A percentile compares a stretch with the other conserved stretches of the same genome.
These are phyloP conservation scores for Populus hybrid DNA, from an alignment of 441 rosid species.

Conservation along the genomic window DNA sequence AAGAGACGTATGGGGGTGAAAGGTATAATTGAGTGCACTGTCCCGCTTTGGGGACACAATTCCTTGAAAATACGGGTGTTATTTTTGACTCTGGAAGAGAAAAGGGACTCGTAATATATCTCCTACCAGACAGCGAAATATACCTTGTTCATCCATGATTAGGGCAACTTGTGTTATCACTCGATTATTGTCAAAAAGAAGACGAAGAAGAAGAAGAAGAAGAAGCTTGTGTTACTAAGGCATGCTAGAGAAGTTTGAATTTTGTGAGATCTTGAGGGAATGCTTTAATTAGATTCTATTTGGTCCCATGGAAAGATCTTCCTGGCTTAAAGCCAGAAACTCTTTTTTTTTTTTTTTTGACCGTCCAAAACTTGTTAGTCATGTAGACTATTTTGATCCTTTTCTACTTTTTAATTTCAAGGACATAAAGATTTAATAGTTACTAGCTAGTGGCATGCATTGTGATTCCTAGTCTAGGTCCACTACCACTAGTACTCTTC, in stretches of 20 bases:
- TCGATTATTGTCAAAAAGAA: too few relatives aligned
- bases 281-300: slow-evolving; percentile 10
- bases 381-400: not conserved
- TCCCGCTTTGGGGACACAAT: slow-evolving; percentile 41
- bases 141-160: slow-evolving; percentile 20
- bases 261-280: not conserved
- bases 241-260: not conserved
- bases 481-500: not conserved
- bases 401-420: not conserved
- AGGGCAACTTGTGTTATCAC: not conserved
- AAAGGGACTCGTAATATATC: not conserved
- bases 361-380: too few relatives aligned
- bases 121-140: slow-evolving; percentile 16
- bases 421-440: not conserved
- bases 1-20: slow-evolving; percentile 8
- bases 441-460: too few relatives aligned
- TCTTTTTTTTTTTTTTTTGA: too few relatives aligned
- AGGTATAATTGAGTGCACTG: slow-evolving; percentile 23
- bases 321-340: slow-evolving; percentile 5
- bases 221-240: slow-evolving; percentile 2
- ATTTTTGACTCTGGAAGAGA: slow-evolving; percentile 25
- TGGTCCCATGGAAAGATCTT: slow-evolving; percentile 25
- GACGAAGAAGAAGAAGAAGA: too few relatives aligned
- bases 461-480: not conserved
- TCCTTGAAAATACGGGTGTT: slow-evolving; percentile 20